Percentiles rank a stretch among this genome's conserved stretches.
These are phyloP conservation scores for Rhododendron ferrugineum DNA, from an alignment of 148 eudicot genomes.

Conservation along the genomic window DNA sequence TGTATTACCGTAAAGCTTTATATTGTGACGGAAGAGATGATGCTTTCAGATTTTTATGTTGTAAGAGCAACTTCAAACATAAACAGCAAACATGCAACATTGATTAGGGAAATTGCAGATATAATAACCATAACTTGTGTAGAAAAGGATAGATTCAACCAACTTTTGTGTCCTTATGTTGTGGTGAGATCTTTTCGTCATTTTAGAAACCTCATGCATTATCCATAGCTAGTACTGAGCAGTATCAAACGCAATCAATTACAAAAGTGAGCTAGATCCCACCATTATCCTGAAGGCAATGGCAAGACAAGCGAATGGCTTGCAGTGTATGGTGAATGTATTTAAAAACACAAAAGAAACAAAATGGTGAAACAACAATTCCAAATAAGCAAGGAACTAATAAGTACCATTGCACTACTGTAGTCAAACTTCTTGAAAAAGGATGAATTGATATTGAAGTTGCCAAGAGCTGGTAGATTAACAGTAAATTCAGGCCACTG, in stretches of 20 bases:
- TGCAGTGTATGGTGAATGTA: background rate
- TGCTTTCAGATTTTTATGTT: background rate
- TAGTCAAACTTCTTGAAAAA: constrained; percentile 90
- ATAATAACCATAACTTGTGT: background rate
- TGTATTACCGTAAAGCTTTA: background rate
- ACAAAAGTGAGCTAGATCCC: background rate
- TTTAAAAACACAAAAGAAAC: background rate
- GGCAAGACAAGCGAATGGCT: background rate
- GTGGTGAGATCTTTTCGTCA: background rate
- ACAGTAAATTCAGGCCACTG: constrained; percentile 83
- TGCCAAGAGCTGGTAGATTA: constrained; percentile 52
- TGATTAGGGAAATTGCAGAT: background rate
- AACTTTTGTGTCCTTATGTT: background rate
- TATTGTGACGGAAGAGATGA: background rate
- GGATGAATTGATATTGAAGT: constrained; percentile 51
- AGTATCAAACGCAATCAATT: background rate
- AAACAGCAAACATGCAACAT: background rate
- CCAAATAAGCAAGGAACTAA: constrained; percentile 2
- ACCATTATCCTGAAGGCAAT: background rate
- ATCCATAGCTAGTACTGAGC: background rate
- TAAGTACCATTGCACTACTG: constrained; percentile 62
- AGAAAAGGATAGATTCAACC: background rate
- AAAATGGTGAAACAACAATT: background rate
- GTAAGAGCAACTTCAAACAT: background rate
- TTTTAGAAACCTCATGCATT: background rate